Base-by-base conservation (phyloP, 257 asterid genomes). In the Linaria vulgaris region DNA sequence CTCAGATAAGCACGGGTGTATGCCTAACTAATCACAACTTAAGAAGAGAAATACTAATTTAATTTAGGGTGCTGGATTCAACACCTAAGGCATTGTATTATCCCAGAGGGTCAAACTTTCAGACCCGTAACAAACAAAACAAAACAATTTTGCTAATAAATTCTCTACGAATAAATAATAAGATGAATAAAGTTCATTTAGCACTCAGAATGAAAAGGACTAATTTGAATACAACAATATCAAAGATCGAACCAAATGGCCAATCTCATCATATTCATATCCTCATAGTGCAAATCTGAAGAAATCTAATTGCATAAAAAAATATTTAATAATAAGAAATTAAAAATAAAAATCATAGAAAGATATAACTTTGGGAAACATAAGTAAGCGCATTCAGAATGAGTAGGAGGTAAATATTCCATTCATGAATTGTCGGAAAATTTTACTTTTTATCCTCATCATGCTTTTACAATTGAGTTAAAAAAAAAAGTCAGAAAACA, bases 131-230 rank as follows among this genome's bases (percentile, higher is more conserved):
- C 4, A 58, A 1, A 14, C 10, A 1, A 20, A 3, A n/a, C n/a
- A n/a, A n/a, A n/a, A n/a, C n/a, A n/a, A n/a, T n/a, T n/a, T 6
- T 13, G 24, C 9, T 50, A 27, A 27, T 27, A 63, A 34, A 34
- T 34, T 34, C 5, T 3, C 41, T 3, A 3, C 1, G 5, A 14
- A 0, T 3, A 16, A 12, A 30, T 12, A 14, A 19, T 9, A 5
- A 39, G 1, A 9, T 15, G 0, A 12, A 13, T 21, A 0, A 63
- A 63, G 17, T 48, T 48, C 46, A 25, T 0, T 10, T 56, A 62
- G 86, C 91, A 79, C 91, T 82, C 88, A 67, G 86, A 82, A 84
- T 79, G 91, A 82, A 84, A 84, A 84, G 86, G 88, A 79, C 88
- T 78, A 45, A 11, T 16, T 2, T 21, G 30, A 14, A 30, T 1